Conservation (phyloP, 352 stramenopile genomes). For the Phytophthora idaei region DNA sequence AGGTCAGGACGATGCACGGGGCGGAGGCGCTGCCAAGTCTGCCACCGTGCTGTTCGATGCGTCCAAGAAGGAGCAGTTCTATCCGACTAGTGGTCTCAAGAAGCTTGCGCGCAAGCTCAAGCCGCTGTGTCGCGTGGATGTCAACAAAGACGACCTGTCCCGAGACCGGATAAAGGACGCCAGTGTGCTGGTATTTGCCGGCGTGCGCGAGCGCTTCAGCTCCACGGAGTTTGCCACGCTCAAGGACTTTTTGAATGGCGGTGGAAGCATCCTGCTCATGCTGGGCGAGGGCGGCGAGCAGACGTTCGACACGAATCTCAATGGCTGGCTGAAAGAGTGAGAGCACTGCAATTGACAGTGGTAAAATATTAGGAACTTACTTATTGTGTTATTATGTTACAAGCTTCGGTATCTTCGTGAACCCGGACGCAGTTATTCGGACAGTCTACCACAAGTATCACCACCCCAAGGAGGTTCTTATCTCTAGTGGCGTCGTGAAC, state of each 20-base stretch:
- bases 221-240: conserved; percentile 86
- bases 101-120: conserved; percentile 93
- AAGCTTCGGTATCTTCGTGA: conserved; percentile 88
- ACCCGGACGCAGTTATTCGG: conserved; percentile 89
- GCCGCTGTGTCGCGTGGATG: conserved; percentile 86
- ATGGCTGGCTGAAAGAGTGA: conserved; percentile 94
- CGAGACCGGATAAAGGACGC: conserved; percentile 88
- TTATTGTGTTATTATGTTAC: neutral
- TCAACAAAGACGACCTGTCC: conserved; percentile 95
- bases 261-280: conserved; percentile 92
- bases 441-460: conserved; percentile 97
- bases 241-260: conserved; percentile 88
- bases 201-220: conserved; percentile 90
- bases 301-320: conserved; percentile 93
- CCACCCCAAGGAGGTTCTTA: conserved; percentile 96
- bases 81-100: conserved; percentile 92
- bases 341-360: conserved; percentile 15
- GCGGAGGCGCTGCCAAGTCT: conserved; percentile 22
- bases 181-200: conserved; percentile 90
- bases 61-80: conserved; percentile 94
- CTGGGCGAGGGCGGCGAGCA: conserved; percentile 91
- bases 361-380: neutral
- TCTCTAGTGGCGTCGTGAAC: conserved; percentile 95
- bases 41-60: conserved; percentile 88
- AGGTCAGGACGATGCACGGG: conserved; percentile 24